A percentile compares a stretch with the other conserved stretches of the same genome.
phyloP scores from a whole-genome alignment of 148 eudicot genomes.

The Camellia sinensis region DNA sequence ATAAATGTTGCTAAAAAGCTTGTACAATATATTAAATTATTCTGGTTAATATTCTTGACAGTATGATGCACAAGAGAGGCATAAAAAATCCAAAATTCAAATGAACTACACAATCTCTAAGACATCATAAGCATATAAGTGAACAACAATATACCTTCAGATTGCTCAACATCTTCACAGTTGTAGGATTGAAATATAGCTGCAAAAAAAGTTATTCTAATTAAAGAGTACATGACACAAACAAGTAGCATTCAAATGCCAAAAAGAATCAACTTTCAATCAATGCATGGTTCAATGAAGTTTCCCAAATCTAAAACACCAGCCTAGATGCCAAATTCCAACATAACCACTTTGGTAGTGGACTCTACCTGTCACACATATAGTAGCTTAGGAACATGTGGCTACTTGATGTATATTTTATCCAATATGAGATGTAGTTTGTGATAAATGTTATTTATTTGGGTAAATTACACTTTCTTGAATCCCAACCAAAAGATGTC shows the following conservation, averaged over 20 bases:
- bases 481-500: background rate
- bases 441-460: background rate
- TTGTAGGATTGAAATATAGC: conserved; percentile 18
- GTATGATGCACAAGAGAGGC: background rate
- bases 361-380: background rate
- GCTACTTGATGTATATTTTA: background rate
- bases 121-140: background rate
- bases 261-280: conserved; percentile 1
- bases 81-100: background rate
- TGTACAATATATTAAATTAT: background rate
- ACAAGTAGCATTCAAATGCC: background rate
- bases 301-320: conserved; percentile 2
- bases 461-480: background rate
- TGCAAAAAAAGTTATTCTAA: conserved; percentile 4
- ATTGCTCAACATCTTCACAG: conserved; percentile 22
- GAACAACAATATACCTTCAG: conserved; percentile 11
- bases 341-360: background rate
- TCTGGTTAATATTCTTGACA: background rate
- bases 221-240: background rate
- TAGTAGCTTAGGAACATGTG: background rate
- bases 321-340: background rate
- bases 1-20: background rate
- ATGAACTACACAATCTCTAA: background rate
- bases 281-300: background rate
- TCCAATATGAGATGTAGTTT: background rate